Base-by-base conservation (phyloP, 2,329 filamentous ascomycete species). In the Pestalotiopsis sp. region DNA sequence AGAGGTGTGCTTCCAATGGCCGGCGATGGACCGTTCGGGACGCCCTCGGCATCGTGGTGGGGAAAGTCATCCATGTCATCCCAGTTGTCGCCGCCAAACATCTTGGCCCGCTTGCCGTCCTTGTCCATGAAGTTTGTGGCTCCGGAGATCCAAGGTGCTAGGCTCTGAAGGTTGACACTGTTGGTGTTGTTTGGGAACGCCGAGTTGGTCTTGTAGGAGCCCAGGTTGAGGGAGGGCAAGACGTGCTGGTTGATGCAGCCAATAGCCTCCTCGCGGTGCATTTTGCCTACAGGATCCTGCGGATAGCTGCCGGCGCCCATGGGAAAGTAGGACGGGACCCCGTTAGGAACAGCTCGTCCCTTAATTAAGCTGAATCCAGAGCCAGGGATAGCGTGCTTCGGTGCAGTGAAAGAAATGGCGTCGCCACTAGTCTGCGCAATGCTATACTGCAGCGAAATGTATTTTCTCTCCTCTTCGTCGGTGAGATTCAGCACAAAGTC, bases 401-500 rank as follows among this genome's bases (percentile, higher is more conserved):
- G 81, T 7, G 87, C 86, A 5, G 86, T 78, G 71, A 90, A 91
- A 0, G 86, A 82, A 3, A 87, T 85, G 0, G 89, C 88, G 65
- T 83, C 84, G 61, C 83, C 80, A 14, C 85, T 83, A 49, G 82
- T 81, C 9, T 78, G 76, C 2, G 86, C 85, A 59, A 93, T 81
- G 6, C 81, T 81, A 62, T 85, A 82, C 78, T 95, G 93, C 4
- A 95, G 85, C 64, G 88, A 84, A 12, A 95, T 82, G 72, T 92
- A 95, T 4, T 87, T 86, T 41, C 90, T 84, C 75, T 95, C 92
- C 71, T 95, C 90, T 57, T 91, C 88, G 3, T 86, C 81, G 1
- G 86, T 90, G 66, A 96, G 80, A 68, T 92, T 91, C 71, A 91
- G 90, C n/a, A 95, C 84, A 76, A 92, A 93, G 71, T 93, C 90